phyloP scores from a whole-genome alignment of 495 filamentous ascomycete species.

The Collariella sp. region DNA sequence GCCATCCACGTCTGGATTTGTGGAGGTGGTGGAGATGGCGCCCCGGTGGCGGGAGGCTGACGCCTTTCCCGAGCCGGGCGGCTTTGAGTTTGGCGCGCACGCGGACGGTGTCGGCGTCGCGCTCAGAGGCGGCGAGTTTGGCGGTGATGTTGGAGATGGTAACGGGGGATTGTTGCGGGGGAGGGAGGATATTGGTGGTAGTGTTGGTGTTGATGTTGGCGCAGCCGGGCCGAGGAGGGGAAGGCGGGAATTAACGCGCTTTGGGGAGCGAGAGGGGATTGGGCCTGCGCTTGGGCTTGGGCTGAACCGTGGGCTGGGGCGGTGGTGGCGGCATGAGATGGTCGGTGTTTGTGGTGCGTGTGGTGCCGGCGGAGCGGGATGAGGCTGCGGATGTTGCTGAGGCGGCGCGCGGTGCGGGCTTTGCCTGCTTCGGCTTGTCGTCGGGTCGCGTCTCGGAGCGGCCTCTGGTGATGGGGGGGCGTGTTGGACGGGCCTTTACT shows the following conservation, averaged over 20 bases:
- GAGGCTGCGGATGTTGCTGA: slow-evolving; percentile 12
- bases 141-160: slow-evolving; percentile 47
- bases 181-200: slow-evolving; percentile 18
- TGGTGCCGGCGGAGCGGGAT: slow-evolving; percentile 3
- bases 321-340: not conserved
- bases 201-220: too few species aligned
- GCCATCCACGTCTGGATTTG: slow-evolving; percentile 8
- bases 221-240: slow-evolving; percentile 27
- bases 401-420: not conserved
- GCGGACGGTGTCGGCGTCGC: slow-evolving; percentile 48
- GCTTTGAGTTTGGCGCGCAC: slow-evolving; percentile 48
- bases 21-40: not conserved
- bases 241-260: slow-evolving; percentile 34
- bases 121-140: slow-evolving; percentile 47
- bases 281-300: slow-evolving; percentile 12
- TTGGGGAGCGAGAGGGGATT: slow-evolving; percentile 14
- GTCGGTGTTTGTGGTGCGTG: slow-evolving; percentile 6
- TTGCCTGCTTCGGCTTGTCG: not conserved
- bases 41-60: slow-evolving; percentile 12
- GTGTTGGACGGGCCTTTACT: slow-evolving; percentile 1
- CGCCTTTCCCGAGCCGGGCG: slow-evolving; percentile 25
- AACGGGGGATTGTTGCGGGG: slow-evolving; percentile 41
- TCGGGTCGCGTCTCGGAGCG: slow-evolving; percentile 6
- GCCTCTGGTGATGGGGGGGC: slow-evolving; percentile 7
- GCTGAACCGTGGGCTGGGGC: not conserved